Conservation (phyloP, 1,139 yeast genomes). For the Saccharomyces pastorianus region DNA sequence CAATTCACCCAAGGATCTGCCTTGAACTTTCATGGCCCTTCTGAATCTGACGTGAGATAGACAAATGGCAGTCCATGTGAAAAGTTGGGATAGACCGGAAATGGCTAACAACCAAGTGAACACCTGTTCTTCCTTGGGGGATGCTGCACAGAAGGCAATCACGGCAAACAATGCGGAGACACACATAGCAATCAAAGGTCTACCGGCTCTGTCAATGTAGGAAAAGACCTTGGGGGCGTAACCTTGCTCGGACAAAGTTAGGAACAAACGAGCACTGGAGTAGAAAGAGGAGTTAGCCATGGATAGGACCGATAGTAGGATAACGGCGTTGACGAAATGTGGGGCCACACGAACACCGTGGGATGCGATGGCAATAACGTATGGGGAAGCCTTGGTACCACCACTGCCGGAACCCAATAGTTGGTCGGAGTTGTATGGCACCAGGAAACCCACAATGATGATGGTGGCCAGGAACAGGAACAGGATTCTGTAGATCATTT, state of each 20-base stretch:
- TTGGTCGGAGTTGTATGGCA: constrained; percentile 48
- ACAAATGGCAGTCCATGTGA: constrained; percentile 55
- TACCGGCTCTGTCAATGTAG: constrained; percentile 51
- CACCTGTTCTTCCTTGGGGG: constrained; percentile 42
- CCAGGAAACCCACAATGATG: constrained; percentile 57
- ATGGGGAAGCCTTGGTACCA: constrained; percentile 57
- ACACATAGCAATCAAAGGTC: constrained; percentile 48
- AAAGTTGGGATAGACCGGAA: constrained; percentile 51
- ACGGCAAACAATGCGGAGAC: constrained; percentile 43
- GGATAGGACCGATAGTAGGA: constrained; percentile 41
- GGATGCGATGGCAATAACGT: constrained; percentile 60
- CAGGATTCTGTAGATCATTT: constrained; percentile 67
- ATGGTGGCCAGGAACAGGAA: constrained; percentile 54
- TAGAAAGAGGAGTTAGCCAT: constrained; percentile 49
- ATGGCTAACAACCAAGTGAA: constrained; percentile 56
- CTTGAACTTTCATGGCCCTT: constrained; percentile 46
- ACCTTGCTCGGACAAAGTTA: constrained; percentile 50
- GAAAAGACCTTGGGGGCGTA: constrained; percentile 49
- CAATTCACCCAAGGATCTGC: constrained; percentile 42
- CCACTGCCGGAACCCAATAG: constrained; percentile 41
- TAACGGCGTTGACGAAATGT: constrained; percentile 40
- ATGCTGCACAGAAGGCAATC: constrained; percentile 49
- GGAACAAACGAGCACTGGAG: constrained; percentile 50
- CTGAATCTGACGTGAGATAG: constrained; percentile 51
- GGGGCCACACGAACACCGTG: constrained; percentile 59